These are phyloP conservation scores for Avena eriantha DNA, from an alignment of 176 grass and related monocot species.

Conservation along the genomic window DNA sequence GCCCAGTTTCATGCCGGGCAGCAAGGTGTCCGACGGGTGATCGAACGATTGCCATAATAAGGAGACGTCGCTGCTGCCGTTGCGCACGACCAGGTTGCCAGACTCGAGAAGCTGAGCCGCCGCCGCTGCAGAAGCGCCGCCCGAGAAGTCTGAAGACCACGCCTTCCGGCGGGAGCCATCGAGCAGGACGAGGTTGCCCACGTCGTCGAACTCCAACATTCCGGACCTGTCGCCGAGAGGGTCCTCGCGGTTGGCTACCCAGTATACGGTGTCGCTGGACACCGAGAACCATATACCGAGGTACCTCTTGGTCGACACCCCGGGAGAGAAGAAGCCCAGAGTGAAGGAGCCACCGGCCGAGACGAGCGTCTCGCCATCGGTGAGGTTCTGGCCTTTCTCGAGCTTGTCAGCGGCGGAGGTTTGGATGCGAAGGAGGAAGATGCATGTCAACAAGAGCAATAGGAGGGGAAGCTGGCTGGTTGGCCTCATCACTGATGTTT, in stretches of 20 bases:
- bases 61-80: background rate
- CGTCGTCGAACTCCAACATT: background rate
- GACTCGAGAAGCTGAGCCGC: background rate
- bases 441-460: background rate
- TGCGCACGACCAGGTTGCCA: constrained; percentile 44
- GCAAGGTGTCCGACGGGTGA: constrained; percentile 39
- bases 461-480: background rate
- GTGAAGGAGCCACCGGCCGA: constrained; percentile 25
- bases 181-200: background rate
- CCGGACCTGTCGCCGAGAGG: background rate
- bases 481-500: background rate
- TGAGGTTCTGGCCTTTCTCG: background rate
- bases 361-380: background rate
- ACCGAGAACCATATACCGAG: constrained; percentile 35
- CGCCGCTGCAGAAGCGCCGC: background rate
- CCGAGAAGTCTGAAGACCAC: constrained; percentile 29
- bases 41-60: constrained; percentile 58
- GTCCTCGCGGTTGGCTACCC: constrained; percentile 24
- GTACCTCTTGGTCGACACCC: constrained; percentile 13
- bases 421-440: background rate
- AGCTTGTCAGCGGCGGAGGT: background rate
- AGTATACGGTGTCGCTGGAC: background rate
- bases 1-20: constrained; percentile 47
- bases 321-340: constrained; percentile 37
- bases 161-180: background rate